phyloP scores from a whole-genome alignment of 2,329 filamentous ascomycete species.

The Diplodia corticola region DNA sequence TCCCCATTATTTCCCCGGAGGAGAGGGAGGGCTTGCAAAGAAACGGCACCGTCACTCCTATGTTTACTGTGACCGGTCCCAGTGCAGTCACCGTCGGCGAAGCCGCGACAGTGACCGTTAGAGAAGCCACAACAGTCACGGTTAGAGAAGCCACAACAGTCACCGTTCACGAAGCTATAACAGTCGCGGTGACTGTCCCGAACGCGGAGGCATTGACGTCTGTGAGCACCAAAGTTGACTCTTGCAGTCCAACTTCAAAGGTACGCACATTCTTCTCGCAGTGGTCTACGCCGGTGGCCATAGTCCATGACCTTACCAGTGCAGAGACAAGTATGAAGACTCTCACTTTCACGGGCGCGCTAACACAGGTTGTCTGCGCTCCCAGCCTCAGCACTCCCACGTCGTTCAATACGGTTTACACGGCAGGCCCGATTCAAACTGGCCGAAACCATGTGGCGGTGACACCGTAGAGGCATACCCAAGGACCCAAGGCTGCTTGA shows the following conservation, averaged over 20 bases:
- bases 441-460: fast-evolving
- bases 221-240: neutral
- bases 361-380: neutral
- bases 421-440: neutral
- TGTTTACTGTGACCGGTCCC: neutral
- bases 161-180: neutral
- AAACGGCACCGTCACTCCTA: neutral
- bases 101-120: no score
- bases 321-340: neutral
- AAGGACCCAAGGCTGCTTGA: no score
- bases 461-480: neutral
- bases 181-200: neutral
- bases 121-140: no score
- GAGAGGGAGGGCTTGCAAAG: neutral
- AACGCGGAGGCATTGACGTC: neutral
- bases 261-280: neutral
- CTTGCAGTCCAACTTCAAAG: neutral
- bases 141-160: neutral
- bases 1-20: neutral
- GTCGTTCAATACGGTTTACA: neutral
- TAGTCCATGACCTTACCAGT: neutral
- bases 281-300: neutral
- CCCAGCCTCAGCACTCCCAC: neutral
- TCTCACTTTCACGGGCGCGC: neutral
- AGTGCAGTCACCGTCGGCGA: no score